These are phyloP conservation scores for Phialophora macrospora DNA, from an alignment of 2,329 filamentous ascomycete genomes.

Conservation along the genomic window DNA sequence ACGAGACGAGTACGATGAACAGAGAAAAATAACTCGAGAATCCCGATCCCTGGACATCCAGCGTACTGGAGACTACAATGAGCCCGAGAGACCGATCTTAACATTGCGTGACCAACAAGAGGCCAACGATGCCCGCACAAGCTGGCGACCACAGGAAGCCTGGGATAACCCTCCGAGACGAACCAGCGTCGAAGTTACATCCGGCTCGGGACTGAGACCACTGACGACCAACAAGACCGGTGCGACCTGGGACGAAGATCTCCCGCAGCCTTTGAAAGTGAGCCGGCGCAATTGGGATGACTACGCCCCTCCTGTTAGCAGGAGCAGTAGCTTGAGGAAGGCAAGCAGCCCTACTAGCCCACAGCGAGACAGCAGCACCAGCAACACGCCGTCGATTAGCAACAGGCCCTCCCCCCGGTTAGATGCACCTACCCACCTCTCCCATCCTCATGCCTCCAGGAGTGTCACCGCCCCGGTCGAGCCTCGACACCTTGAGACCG, in stretches of 20 bases:
- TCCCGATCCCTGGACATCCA: conserved; percentile 37
- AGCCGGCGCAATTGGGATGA: conserved; percentile 36
- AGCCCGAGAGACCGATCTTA: conserved; percentile 32
- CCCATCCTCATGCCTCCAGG: conserved; percentile 25
- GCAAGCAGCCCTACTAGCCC: conserved; percentile 15
- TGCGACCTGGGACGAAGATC: conserved; percentile 37
- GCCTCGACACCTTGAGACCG: conserved; percentile 13
- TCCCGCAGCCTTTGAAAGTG: conserved; percentile 35
- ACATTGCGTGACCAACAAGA: conserved; percentile 39
- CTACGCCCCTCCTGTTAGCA: conserved; percentile 28
- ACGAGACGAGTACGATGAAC: conserved; percentile 39
- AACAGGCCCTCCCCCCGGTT: conserved; percentile 21
- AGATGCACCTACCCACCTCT: conserved; percentile 10
- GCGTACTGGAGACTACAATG: conserved; percentile 28
- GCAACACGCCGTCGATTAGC: conserved; percentile 23
- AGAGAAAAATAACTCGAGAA: conserved; percentile 33
- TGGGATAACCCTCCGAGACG: conserved; percentile 31
- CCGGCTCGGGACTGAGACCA: conserved; percentile 28
- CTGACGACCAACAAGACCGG: conserved; percentile 33
- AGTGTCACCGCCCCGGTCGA: conserved; percentile 24
- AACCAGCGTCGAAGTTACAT: conserved; percentile 32
- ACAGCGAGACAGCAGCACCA: conserved; percentile 16
- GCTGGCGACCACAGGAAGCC: conserved; percentile 38
- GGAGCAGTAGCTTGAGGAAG: conserved; percentile 28
- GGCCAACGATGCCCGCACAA: conserved; percentile 37